phyloP scores from a whole-genome alignment of 2,329 filamentous ascomycete species.

The Cadophora gregata region DNA sequence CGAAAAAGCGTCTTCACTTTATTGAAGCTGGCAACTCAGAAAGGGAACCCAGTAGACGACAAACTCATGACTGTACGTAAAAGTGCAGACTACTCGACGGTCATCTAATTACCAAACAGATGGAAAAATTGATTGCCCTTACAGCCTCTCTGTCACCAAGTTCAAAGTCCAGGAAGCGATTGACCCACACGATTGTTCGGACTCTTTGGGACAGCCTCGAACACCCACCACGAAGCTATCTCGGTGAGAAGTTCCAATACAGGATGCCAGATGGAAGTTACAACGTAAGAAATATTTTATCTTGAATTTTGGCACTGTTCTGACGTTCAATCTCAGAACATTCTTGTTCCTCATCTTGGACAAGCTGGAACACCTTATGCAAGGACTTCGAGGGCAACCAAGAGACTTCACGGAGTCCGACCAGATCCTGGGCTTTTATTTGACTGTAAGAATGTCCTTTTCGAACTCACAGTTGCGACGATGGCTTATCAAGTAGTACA shows the following conservation, averaged over 20 bases:
- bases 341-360: slow-evolving; percentile 67
- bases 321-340: slow-evolving; percentile 50
- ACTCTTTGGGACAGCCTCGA: slow-evolving; percentile 74
- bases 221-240: slow-evolving; percentile 71
- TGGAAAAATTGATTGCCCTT: slow-evolving; percentile 57
- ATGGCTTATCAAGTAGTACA: neutral
- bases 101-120: slow-evolving; percentile 10
- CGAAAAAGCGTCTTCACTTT: slow-evolving; percentile 7
- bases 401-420: slow-evolving; percentile 60
- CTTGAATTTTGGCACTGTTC: neutral
- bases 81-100: neutral
- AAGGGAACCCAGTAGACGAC: slow-evolving; percentile 16
- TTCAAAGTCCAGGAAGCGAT: slow-evolving; percentile 63
- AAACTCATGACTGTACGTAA: slow-evolving; percentile 4
- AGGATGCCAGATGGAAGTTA: slow-evolving; percentile 68
- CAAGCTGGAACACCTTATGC: slow-evolving; percentile 72
- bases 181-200: slow-evolving; percentile 71
- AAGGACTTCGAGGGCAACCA: slow-evolving; percentile 64
- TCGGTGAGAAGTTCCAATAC: slow-evolving; percentile 68
- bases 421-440: slow-evolving; percentile 70
- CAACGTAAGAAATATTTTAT: slow-evolving; percentile 48
- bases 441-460: slow-evolving; percentile 49
- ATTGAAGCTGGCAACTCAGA: neutral
- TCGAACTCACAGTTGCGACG: neutral
- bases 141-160: slow-evolving; percentile 67